Conservation (phyloP, 1,139 yeast genomes). For the Torulaspora pretoriensis region DNA sequence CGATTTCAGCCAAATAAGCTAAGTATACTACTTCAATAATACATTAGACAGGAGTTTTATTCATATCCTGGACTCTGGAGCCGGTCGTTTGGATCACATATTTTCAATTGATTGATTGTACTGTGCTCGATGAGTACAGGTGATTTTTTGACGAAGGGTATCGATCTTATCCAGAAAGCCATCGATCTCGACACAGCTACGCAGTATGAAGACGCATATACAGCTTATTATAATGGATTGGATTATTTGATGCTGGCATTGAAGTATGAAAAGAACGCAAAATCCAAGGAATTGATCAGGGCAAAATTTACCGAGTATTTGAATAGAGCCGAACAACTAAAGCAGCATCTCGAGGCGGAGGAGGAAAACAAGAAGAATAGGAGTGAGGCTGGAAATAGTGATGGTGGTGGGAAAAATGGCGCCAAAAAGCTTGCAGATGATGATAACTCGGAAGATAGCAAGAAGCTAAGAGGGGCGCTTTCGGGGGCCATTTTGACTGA, state of each 20-base stretch:
- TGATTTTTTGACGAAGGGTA: conserved; percentile 88
- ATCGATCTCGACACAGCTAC: conserved; percentile 92
- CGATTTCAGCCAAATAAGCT: conserved; percentile 1
- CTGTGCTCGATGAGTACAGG: conserved; percentile 48
- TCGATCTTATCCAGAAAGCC: conserved; percentile 89
- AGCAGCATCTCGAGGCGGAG: conserved; percentile 76
- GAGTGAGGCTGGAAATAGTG: conserved; percentile 30
- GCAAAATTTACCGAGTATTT: conserved; percentile 88
- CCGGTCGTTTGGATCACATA: too few species aligned
- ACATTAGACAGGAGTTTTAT: not conserved
- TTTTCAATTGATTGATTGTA: not conserved
- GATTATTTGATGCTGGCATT: conserved; percentile 95
- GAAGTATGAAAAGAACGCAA: conserved; percentile 89
- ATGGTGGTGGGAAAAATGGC: conserved; percentile 34
- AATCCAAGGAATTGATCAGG: conserved; percentile 82
- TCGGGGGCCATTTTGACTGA: conserved; percentile 91
- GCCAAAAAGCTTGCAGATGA: conserved; percentile 41
- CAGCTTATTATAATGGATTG: conserved; percentile 84
- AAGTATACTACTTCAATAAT: not conserved
- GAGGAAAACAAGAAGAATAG: conserved; percentile 39
- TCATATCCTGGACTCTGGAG: not conserved
- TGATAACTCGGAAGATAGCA: conserved; percentile 78
- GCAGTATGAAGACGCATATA: conserved; percentile 90
- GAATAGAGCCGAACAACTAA: conserved; percentile 89
- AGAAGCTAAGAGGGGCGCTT: conserved; percentile 84